Evolutionary conservation across 202 grass and related monocot genomes (phyloP), one percentile per base, ranked within the genome.

Genomic region (Eragrostis tef): DNA sequence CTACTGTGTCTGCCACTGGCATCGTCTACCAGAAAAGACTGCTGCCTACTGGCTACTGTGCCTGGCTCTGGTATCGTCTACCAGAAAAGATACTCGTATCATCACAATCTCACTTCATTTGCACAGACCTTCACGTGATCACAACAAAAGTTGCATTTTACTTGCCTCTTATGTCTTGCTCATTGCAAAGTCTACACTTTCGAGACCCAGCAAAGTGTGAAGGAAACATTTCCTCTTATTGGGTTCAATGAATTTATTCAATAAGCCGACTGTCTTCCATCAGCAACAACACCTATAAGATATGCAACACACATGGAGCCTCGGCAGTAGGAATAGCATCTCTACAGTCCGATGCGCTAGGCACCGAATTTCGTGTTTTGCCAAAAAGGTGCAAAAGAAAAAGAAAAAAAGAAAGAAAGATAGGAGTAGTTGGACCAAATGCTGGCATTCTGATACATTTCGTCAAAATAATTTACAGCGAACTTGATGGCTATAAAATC

Each of bases 221-320:
- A 16, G 5, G 7, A 63, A 63, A 44, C 27, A 63, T 2, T 78
- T 12, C 56, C 49, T 79, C 17, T 73, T 51, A 64, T 72, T 66
- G 25, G 27, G 74, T 86, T 70, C 68, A 57, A 84, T 70, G 67
- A 57, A 77, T 85, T 94, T 91, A 94, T 94, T 91, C 76, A 66
- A 63, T 52, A 79, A 19, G 66, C 67, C 39, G 59, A 65, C 41
- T 64, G 62, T 58, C 57, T 84, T 73, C 73, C 84, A 87, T 85
- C 49, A 86, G 70, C 50, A 87, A 79, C 56, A 83, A 57, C 81
- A 80, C 79, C 85, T 83, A 88, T 53, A 77, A 85, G 58, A 85
- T 61, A 70, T 57, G 25, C 66, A 86, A 20, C 68, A 82, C 75
- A 81, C 20, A 84, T 59, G 49, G 22, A 75, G 75, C 78, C 62